Percentiles rank a stretch among this genome's conserved stretches.
Evolutionary conservation across 1,139 yeast genomes (phyloP).

Genomic region (Debaryomyces psychrophilus): DNA sequence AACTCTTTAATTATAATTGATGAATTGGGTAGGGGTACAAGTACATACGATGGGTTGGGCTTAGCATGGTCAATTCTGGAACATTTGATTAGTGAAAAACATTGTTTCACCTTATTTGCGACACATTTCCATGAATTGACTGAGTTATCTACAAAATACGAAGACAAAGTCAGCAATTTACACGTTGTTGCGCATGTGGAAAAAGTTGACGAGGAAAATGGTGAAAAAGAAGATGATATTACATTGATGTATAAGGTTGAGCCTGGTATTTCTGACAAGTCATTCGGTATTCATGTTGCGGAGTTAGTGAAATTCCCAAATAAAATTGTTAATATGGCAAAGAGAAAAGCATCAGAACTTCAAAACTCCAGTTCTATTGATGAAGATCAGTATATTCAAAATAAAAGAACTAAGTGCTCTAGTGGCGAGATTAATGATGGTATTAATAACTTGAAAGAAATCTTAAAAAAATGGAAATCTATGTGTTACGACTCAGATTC

Average conservation of each 20-base stretch:
- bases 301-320: slow-evolving; percentile 90
- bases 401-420: slow-evolving; percentile 55
- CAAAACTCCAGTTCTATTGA: slow-evolving; percentile 61
- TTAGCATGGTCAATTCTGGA: slow-evolving; percentile 96
- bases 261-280: slow-evolving; percentile 89
- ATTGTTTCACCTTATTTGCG: slow-evolving; percentile 86
- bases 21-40: slow-evolving; percentile 95
- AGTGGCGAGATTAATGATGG: slow-evolving; percentile 61
- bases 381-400: slow-evolving; percentile 41
- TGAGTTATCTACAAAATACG: slow-evolving; percentile 63
- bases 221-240: slow-evolving; percentile 60
- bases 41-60: slow-evolving; percentile 97
- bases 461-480: slow-evolving; percentile 65
- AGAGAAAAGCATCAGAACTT: slow-evolving; percentile 85
- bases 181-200: slow-evolving; percentile 95
- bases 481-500: slow-evolving; percentile 44
- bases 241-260: slow-evolving; percentile 89
- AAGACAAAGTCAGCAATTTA: slow-evolving; percentile 66
- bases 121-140: slow-evolving; percentile 97
- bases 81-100: slow-evolving; percentile 68
- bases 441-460: slow-evolving; percentile 52
- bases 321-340: slow-evolving; percentile 91
- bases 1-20: slow-evolving; percentile 90
- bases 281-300: slow-evolving; percentile 97
- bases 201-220: slow-evolving; percentile 31